Percentiles rank a stretch among this genome's conserved stretches.
phyloP scores from a whole-genome alignment of 139 green algal genomes.

The Diplosphaera chodatii region DNA sequence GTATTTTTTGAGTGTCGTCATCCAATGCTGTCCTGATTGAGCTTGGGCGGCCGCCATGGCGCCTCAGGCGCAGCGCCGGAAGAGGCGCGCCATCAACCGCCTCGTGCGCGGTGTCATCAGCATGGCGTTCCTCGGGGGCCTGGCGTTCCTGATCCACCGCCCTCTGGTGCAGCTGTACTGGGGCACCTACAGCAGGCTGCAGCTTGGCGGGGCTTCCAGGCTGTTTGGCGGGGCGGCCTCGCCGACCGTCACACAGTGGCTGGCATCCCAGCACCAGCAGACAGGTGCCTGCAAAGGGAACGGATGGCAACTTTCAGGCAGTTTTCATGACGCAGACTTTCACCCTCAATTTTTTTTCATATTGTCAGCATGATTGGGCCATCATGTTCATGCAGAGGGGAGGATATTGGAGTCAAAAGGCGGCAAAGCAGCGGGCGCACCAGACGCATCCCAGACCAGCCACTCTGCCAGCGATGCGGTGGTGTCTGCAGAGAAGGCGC shows the following conservation, averaged over 20 bases:
- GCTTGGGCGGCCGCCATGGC: too few relatives aligned
- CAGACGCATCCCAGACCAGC: neutral
- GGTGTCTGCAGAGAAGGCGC: conserved; percentile 3
- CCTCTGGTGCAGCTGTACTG: conserved; percentile 22
- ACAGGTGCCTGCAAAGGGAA: conserved; percentile 4
- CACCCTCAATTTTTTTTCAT: too few relatives aligned
- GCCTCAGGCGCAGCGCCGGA: too few relatives aligned
- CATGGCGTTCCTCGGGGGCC: neutral
- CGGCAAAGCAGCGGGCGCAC: neutral
- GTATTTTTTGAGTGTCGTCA: too few relatives aligned
- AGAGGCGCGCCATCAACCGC: neutral
- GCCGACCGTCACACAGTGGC: neutral
- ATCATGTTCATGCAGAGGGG: too few relatives aligned
- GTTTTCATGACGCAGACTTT: too few relatives aligned
- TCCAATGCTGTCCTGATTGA: too few relatives aligned
- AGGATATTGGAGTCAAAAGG: neutral
- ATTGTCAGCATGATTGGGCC: too few relatives aligned
- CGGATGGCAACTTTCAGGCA: too few relatives aligned
- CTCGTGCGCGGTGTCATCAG: neutral
- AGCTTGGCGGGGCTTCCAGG: neutral
- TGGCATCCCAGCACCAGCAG: neutral
- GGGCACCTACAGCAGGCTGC: conserved; percentile 1
- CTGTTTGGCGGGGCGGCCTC: neutral
- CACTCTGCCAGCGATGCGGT: conserved; percentile 3
- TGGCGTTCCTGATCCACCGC: conserved; percentile 7